Conservation (phyloP, 108 stramenopile genomes). For the Mediolabrus comicus region DNA sequence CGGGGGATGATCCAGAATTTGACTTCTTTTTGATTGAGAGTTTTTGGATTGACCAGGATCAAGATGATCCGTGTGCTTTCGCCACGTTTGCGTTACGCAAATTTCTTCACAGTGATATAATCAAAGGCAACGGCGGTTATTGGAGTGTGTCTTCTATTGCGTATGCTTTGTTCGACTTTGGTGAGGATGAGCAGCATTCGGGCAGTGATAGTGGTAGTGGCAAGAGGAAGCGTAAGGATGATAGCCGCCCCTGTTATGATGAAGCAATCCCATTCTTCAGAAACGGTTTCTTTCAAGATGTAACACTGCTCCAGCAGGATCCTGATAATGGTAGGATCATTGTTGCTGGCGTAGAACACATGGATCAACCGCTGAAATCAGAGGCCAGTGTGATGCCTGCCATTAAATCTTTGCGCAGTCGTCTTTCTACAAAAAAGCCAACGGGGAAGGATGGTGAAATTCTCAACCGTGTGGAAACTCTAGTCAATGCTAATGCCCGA, state of each 20-base stretch:
- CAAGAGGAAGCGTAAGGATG: neutral
- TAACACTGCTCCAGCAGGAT: neutral
- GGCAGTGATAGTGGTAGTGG: neutral
- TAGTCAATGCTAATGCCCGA: neutral
- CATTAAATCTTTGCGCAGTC: neutral
- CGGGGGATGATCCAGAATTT: conserved; percentile 6
- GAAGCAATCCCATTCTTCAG: neutral
- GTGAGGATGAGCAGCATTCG: too few relatives aligned
- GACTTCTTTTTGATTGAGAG: conserved; percentile 4
- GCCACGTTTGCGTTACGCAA: conserved; percentile 1
- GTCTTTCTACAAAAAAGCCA: neutral
- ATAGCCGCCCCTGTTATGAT: neutral
- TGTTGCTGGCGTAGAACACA: neutral
- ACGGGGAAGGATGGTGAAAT: conserved; percentile 1
- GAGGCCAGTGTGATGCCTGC: neutral
- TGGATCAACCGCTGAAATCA: neutral
- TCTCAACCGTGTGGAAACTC: neutral
- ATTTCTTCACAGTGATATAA: neutral
- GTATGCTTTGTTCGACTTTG: neutral
- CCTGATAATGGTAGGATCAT: conserved; percentile 1
- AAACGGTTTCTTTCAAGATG: conserved; percentile 4
- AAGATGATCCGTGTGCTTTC: neutral
- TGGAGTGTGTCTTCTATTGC: neutral
- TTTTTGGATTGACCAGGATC: conserved; percentile 1
- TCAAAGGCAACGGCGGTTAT: neutral